Conservation (phyloP, 176 grass and related monocot genomes). For the Echinochloa phyllopogon region DNA sequence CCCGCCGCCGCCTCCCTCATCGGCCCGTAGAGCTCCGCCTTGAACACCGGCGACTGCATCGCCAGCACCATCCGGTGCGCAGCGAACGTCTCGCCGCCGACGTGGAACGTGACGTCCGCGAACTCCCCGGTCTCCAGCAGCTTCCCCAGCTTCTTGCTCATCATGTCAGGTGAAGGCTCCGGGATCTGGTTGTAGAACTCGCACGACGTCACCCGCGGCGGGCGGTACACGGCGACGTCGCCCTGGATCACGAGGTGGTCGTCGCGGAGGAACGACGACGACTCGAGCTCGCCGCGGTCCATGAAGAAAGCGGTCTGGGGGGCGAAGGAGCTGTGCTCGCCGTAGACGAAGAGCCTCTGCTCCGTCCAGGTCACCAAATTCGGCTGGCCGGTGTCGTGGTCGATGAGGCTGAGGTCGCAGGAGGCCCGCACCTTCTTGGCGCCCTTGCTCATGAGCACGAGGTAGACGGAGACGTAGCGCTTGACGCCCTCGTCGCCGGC, state of each 20-base stretch:
- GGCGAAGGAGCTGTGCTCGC: neutral
- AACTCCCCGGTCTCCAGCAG: neutral
- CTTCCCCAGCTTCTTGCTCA: neutral
- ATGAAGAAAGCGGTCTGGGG: neutral
- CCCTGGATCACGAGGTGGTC: neutral
- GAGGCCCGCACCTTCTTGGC: neutral
- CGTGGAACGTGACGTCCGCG: neutral
- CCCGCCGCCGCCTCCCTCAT: neutral
- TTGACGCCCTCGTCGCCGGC: no score
- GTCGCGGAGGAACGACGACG: neutral
- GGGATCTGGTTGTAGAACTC: neutral
- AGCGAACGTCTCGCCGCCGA: neutral
- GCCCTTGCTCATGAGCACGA: neutral
- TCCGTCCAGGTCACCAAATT: neutral
- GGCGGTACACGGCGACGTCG: neutral
- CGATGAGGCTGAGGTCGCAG: neutral
- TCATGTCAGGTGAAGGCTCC: neutral
- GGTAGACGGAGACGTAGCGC: neutral
- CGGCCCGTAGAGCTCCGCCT: neutral
- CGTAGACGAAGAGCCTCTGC: neutral
- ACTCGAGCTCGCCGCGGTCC: neutral
- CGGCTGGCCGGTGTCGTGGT: neutral
- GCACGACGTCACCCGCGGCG: neutral
- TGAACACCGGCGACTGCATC: neutral
- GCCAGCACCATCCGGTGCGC: neutral